Evolutionary conservation across 2,329 filamentous ascomycete genomes (phyloP).

Genomic region (Metarhizium brunneum): DNA sequence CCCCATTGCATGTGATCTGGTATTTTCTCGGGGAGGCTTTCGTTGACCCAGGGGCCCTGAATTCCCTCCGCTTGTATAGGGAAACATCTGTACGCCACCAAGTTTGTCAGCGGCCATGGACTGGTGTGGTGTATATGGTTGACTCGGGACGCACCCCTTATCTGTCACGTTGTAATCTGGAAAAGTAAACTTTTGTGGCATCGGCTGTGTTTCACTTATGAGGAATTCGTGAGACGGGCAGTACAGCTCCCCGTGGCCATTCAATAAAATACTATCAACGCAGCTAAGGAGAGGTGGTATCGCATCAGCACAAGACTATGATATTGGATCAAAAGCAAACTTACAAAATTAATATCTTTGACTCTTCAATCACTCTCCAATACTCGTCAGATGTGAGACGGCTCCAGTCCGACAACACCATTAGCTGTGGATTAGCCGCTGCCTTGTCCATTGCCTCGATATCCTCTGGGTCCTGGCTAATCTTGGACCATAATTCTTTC

Average conservation of each 20-base stretch:
- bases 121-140: no score
- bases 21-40: no score
- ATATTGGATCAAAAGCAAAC: no score
- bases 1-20: no score
- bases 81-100: no score
- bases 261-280: slow-evolving; percentile 1
- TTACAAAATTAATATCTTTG: no score
- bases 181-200: neutral
- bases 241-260: slow-evolving; percentile 4
- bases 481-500: neutral
- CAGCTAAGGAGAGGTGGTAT: no score
- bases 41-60: no score
- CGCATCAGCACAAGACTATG: no score
- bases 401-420: slow-evolving; percentile 10
- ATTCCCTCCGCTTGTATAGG: no score
- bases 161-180: neutral
- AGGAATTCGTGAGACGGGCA: slow-evolving; percentile 1
- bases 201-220: neutral
- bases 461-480: neutral
- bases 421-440: neutral
- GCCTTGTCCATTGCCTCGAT: slow-evolving; percentile 8
- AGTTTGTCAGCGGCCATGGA: no score
- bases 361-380: slow-evolving; percentile 2
- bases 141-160: no score
- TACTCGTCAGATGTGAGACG: slow-evolving; percentile 9